Base-by-base conservation (phyloP, 1,284 basidiomycete genomes). In the Leccinum pachyderme region DNA sequence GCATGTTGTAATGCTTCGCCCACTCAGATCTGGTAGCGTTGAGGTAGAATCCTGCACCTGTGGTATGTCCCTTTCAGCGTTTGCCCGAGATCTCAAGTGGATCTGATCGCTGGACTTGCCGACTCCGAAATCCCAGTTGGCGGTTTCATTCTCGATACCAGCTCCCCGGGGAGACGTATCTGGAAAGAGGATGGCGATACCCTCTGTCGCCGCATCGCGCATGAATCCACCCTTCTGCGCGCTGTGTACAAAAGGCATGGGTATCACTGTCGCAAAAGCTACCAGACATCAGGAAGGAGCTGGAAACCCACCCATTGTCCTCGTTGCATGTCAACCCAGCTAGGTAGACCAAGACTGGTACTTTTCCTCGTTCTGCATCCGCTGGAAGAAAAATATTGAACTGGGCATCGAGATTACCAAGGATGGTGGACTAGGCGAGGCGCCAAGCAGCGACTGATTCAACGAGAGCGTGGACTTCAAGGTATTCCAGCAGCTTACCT, bases 111-210 rank as follows among this genome's bases (percentile, higher is more conserved):
- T 22, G 31, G 31, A 67, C 69, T 59, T 52, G 75, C 84, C 87
- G 25, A 87, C 89, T n/a, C 93, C 93, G 70, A 95, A 92, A 68
- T 98, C 91, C 93, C 92, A 97, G 69, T 87, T 86, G 58, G 83
- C 82, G 47, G 92, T 85, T 74, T 99, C 95, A 37, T 90, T 93
- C 53, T 89, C 83, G 55, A 95, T 81, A n/a, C 86, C 87, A 2
- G 96, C 95, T 1, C 94, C 95, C 31, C 96, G 83, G 2, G 97
- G 97, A 39, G 90, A 93, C 0, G 97, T 99, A 70, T 99, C 97
- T 0, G 97, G 94, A 72, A 98, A 97, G 41, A 99, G 84, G 48
- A 99, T 76, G 0, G 96, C 95, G 55, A 99, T 88, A 4, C 89
- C 88, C 65, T 95, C 85, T 33, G 83, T 77, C 2, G 91, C 83